A percentile compares a stretch with the other conserved stretches of the same genome.
Evolutionary conservation across 1,284 basidiomycete species (phyloP).

Genomic region (Puccinia horiana): DNA sequence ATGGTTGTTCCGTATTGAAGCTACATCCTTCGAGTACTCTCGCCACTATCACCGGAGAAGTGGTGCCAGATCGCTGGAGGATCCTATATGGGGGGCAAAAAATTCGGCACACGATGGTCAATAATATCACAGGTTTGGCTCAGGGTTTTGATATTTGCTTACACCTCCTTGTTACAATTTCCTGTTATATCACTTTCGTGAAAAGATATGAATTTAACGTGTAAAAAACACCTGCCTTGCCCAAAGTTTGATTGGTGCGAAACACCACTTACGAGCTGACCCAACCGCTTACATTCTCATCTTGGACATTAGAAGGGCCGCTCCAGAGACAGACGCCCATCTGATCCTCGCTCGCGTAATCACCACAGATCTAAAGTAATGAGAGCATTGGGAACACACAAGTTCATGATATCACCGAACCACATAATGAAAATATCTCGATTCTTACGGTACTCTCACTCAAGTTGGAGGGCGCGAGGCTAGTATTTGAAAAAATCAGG

Average conservation of each 20-base stretch:
- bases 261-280: background rate
- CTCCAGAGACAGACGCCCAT: conserved; percentile 40
- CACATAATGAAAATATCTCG: background rate
- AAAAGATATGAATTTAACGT: background rate
- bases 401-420: background rate
- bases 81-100: background rate
- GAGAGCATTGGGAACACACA: background rate
- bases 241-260: background rate
- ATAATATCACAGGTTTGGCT: background rate
- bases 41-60: background rate
- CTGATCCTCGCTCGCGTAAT: conserved; percentile 10
- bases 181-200: background rate
- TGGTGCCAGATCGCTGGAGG: conserved; percentile 1
- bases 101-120: background rate
- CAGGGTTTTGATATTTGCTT: background rate
- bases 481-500: background rate
- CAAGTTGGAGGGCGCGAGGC: background rate
- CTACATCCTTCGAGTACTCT: conserved; percentile 24
- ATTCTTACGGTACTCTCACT: conserved; percentile 16
- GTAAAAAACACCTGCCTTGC: background rate
- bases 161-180: conserved; percentile 32
- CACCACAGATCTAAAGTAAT: conserved; percentile 17
- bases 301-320: background rate
- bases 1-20: conserved; percentile 12
- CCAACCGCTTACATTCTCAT: background rate